A percentile compares a stretch with the other conserved stretches of the same genome.
phyloP scores from a whole-genome alignment of 768 basidiomycete genomes.

The Tricholoma flavovirens region DNA sequence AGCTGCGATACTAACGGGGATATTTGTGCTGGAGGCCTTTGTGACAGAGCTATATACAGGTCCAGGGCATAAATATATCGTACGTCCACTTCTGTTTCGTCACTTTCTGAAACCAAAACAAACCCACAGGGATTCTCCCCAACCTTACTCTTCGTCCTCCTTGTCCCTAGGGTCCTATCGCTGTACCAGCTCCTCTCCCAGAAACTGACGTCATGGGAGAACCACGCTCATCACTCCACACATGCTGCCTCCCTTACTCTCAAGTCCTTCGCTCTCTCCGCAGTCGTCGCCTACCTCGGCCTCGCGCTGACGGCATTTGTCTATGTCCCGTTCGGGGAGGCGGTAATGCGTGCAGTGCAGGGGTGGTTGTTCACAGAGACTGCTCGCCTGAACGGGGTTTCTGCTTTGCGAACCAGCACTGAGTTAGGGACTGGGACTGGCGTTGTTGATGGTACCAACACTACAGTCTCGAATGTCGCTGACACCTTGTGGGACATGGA shows the following conservation, averaged over 20 bases:
- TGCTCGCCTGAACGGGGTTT: constrained; percentile 4
- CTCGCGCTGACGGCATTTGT: constrained; percentile 93
- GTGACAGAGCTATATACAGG: constrained; percentile 86
- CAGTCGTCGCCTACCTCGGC: constrained; percentile 86
- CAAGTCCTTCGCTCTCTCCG: constrained; percentile 86
- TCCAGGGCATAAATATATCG: constrained; percentile 72
- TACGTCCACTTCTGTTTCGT: constrained; percentile 32
- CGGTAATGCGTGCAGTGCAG: constrained; percentile 61
- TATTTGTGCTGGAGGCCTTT: constrained; percentile 88
- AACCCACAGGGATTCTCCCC: constrained; percentile 63
- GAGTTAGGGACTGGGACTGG: neutral
- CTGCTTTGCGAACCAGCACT: constrained; percentile 20
- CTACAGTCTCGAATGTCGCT: constrained; percentile 5
- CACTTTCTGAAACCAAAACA: neutral
- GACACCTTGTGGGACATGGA: constrained; percentile 49
- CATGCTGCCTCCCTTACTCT: constrained; percentile 77
- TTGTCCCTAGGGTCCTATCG: constrained; percentile 76
- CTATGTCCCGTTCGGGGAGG: constrained; percentile 90
- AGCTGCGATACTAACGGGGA: constrained; percentile 65
- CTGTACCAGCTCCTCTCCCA: constrained; percentile 66
- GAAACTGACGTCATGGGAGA: constrained; percentile 83
- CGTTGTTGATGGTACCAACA: constrained; percentile 8
- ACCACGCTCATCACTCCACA: constrained; percentile 75
- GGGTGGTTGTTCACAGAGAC: constrained; percentile 34
- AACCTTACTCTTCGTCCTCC: constrained; percentile 72